Evolutionary conservation across 2,329 filamentous ascomycete genomes (phyloP).

Genomic region (Arthrobotrys iridis): DNA sequence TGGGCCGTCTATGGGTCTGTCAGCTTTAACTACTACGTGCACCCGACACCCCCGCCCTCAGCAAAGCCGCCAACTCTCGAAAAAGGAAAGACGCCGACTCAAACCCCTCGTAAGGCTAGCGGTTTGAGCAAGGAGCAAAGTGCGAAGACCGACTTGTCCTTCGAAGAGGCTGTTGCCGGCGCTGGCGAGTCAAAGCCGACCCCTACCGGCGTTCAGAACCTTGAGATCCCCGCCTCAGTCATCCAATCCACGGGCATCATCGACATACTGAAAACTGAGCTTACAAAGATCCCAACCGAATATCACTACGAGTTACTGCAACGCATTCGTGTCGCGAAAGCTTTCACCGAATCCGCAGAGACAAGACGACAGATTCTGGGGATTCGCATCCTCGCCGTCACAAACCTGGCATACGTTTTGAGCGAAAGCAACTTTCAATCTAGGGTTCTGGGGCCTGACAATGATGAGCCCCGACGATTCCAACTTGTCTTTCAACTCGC

Average conservation of each 20-base stretch:
- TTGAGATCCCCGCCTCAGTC: slow-evolving; percentile 72
- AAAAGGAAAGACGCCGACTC: slow-evolving; percentile 54
- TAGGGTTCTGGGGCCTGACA: slow-evolving; percentile 85
- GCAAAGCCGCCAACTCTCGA: slow-evolving; percentile 59
- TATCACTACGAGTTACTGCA: slow-evolving; percentile 86
- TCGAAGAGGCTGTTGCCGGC: slow-evolving; percentile 63
- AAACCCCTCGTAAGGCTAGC: slow-evolving; percentile 54
- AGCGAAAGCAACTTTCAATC: slow-evolving; percentile 83
- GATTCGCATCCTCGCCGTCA: slow-evolving; percentile 83
- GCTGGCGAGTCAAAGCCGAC: slow-evolving; percentile 64
- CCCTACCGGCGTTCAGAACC: slow-evolving; percentile 67
- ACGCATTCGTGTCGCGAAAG: slow-evolving; percentile 83
- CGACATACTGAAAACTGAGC: slow-evolving; percentile 68
- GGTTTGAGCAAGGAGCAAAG: slow-evolving; percentile 57
- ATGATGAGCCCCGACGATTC: slow-evolving; percentile 85
- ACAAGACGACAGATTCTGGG: slow-evolving; percentile 79
- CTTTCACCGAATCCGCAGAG: slow-evolving; percentile 73
- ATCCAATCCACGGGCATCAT: slow-evolving; percentile 68
- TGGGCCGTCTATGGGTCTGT: slow-evolving; percentile 86
- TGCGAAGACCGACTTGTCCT: slow-evolving; percentile 61
- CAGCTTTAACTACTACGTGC: slow-evolving; percentile 78
- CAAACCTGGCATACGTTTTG: slow-evolving; percentile 90
- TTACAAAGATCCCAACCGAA: slow-evolving; percentile 74
- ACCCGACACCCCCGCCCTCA: slow-evolving; percentile 55
- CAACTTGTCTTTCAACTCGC: slow-evolving; percentile 93